Conservation (phyloP, 805 yeast species). For the Sugiyamaella americana region DNA sequence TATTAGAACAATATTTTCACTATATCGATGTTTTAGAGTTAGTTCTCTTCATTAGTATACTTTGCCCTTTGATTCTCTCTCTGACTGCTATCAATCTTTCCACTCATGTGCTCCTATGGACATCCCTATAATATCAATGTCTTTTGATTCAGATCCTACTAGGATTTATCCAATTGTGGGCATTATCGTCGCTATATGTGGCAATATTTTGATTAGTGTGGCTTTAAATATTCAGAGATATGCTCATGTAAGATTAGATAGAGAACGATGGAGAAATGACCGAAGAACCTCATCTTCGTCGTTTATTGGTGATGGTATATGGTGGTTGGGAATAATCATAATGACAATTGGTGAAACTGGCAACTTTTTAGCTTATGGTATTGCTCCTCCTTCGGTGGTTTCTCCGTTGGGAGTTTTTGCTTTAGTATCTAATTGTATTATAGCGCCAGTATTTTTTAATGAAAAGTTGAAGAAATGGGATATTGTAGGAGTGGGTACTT, state of each 20-base stretch:
- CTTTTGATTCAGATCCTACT: not conserved
- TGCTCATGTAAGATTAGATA: slow-evolving; percentile 33
- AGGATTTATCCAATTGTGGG: slow-evolving; percentile 27
- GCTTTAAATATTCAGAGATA: slow-evolving; percentile 38
- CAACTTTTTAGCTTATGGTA: slow-evolving; percentile 45
- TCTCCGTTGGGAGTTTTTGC: slow-evolving; percentile 48
- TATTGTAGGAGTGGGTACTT: slow-evolving; percentile 36
- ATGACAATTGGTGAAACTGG: slow-evolving; percentile 43
- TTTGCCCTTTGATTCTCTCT: too few relatives aligned
- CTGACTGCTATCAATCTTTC: too few relatives aligned
- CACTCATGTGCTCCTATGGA: too few relatives aligned
- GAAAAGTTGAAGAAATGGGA: slow-evolving; percentile 34
- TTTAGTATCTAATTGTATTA: slow-evolving; percentile 40
- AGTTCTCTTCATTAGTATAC: too few relatives aligned
- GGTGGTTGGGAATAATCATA: slow-evolving; percentile 41
- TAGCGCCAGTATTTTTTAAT: slow-evolving; percentile 44
- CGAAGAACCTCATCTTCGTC: slow-evolving; percentile 15
- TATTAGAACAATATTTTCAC: too few relatives aligned
- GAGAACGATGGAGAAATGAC: slow-evolving; percentile 11
- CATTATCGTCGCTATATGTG: slow-evolving; percentile 32
- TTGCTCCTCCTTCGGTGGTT: slow-evolving; percentile 43
- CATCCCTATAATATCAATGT: not conserved
- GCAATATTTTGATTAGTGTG: slow-evolving; percentile 35
- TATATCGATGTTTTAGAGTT: too few relatives aligned
- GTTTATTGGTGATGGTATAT: slow-evolving; percentile 22